Evolutionary conservation across 2,329 filamentous ascomycete species (phyloP).

Genomic region (Pseudocercospora vitis): DNA sequence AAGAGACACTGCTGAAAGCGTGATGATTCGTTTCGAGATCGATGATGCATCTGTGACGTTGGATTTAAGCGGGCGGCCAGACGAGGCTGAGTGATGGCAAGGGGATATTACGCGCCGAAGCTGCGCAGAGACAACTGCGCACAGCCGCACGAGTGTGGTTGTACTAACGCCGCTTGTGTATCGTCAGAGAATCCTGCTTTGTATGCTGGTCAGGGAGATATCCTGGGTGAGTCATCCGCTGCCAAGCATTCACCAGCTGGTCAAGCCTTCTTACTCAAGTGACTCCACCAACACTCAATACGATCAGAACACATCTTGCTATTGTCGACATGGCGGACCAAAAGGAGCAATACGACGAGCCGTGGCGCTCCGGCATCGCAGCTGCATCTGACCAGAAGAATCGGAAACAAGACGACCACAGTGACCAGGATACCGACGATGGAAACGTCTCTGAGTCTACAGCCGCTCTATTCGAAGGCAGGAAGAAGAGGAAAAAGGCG

Average conservation of each 20-base stretch:
- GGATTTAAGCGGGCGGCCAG: not conserved
- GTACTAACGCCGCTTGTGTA: not conserved
- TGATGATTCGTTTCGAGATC: not conserved
- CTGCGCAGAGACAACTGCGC: not conserved
- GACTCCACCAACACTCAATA: no score
- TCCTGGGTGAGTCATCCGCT: no score
- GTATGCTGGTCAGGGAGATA: not conserved
- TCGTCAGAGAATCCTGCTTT: not conserved
- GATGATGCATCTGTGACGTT: slow-evolving; percentile 1
- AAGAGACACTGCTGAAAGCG: no score
- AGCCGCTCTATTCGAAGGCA: not conserved
- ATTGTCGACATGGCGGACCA: no score
- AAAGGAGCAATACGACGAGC: no score
- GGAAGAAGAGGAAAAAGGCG: not conserved
- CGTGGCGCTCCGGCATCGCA: no score
- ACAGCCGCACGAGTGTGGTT: not conserved
- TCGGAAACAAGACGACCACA: not conserved
- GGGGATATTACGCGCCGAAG: no score
- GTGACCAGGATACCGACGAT: not conserved
- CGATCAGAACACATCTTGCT: no score
- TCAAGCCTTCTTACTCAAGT: no score
- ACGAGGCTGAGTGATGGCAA: slow-evolving; percentile 1
- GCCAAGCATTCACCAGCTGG: no score
- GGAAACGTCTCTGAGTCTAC: no score
- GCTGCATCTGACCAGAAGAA: no score